Evolutionary conservation across 2,329 filamentous ascomycete genomes (phyloP).

Genomic region (Boeremia lycopersici): DNA sequence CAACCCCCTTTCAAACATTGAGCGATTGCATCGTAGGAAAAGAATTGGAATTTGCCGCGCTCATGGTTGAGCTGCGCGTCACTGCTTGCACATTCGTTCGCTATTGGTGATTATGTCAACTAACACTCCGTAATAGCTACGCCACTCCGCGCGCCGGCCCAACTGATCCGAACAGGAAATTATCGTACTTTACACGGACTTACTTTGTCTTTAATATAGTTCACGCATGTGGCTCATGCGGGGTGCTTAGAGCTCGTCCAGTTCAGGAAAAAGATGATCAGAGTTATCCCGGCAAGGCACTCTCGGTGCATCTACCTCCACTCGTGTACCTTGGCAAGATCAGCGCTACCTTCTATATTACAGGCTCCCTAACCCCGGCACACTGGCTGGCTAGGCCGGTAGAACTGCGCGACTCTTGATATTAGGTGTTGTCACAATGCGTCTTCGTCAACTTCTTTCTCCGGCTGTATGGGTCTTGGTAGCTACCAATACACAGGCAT

Average conservation of each 20-base stretch:
- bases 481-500: constrained; percentile 11
- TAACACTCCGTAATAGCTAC: too few species aligned
- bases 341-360: neutral
- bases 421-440: neutral
- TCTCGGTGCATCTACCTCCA: constrained; percentile 12
- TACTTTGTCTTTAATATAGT: neutral
- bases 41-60: constrained; percentile 3
- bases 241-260: constrained; percentile 3
- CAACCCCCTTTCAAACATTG: neutral
- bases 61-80: neutral
- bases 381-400: neutral
- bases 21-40: constrained; percentile 10
- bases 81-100: neutral
- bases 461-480: neutral
- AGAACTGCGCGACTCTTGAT: neutral
- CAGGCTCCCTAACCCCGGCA: neutral
- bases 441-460: neutral
- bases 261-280: constrained; percentile 10
- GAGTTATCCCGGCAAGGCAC: neutral
- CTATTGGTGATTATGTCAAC: too few species aligned
- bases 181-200: neutral
- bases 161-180: neutral
- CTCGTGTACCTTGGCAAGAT: neutral
- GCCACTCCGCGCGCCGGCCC: too few species aligned
- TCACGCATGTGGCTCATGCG: constrained; percentile 3